Conservation (phyloP, 2,329 filamentous ascomycete species). For the Raffaelea arxii region DNA sequence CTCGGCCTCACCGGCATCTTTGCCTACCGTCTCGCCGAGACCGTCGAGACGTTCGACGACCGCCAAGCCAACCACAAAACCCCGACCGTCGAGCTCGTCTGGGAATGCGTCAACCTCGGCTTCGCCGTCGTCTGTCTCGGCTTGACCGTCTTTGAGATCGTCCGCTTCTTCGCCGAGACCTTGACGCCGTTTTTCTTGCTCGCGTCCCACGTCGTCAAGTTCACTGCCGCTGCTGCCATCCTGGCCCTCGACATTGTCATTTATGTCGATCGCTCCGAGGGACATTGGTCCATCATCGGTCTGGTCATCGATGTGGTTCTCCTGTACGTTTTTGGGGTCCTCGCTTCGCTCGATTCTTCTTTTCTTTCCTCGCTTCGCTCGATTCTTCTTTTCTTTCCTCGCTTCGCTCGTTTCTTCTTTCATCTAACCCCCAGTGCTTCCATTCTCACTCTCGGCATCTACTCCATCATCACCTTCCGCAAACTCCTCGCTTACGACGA, state of each 20-base stretch:
- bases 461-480: slow-evolving; percentile 37
- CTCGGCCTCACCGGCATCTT: slow-evolving; percentile 41
- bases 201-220: slow-evolving; percentile 39
- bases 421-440: slow-evolving; percentile 25
- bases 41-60: slow-evolving; percentile 31
- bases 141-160: slow-evolving; percentile 32
- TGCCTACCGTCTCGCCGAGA: slow-evolving; percentile 40
- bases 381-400: not conserved
- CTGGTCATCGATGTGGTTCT: slow-evolving; percentile 37
- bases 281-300: slow-evolving; percentile 37
- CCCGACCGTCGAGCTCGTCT: slow-evolving; percentile 41
- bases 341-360: not conserved
- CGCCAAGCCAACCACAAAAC: slow-evolving; percentile 26
- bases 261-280: slow-evolving; percentile 34
- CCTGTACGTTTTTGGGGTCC: slow-evolving; percentile 30
- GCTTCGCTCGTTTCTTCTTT: not conserved
- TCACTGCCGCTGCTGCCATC: slow-evolving; percentile 34
- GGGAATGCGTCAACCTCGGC: slow-evolving; percentile 42
- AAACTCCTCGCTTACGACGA: slow-evolving; percentile 39
- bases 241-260: slow-evolving; percentile 42
- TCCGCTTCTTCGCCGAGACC: slow-evolving; percentile 31
- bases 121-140: slow-evolving; percentile 37
- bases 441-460: slow-evolving; percentile 32
- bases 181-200: slow-evolving; percentile 46
- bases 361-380: not conserved